These are phyloP conservation scores for Penicillium macrosclerotiorum DNA, from an alignment of 495 filamentous ascomycete genomes.

Conservation along the genomic window DNA sequence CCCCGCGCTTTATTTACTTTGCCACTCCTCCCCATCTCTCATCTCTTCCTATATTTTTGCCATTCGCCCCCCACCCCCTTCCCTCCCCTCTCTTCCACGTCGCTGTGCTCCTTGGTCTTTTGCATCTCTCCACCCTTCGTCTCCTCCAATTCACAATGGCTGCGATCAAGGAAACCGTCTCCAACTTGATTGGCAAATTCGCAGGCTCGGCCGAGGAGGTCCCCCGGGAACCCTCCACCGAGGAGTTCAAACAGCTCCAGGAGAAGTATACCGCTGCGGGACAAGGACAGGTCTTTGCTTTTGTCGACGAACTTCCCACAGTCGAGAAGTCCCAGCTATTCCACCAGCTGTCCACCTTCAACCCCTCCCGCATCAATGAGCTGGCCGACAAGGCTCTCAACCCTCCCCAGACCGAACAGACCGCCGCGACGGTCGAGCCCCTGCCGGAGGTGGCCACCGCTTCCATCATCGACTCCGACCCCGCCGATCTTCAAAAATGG, in stretches of 20 bases:
- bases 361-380: conserved; percentile 79
- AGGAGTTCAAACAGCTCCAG: conserved; percentile 71
- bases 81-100: not conserved
- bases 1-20: conserved; percentile 26
- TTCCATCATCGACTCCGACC: conserved; percentile 86
- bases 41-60: conserved; percentile 5
- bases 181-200: conserved; percentile 58
- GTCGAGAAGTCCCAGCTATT: conserved; percentile 76
- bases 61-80: conserved; percentile 1
- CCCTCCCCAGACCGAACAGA: conserved; percentile 57
- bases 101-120: not conserved
- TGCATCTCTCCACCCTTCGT: not conserved
- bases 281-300: conserved; percentile 90
- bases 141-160: conserved; percentile 35
- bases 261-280: conserved; percentile 73
- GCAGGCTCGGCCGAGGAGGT: conserved; percentile 45
- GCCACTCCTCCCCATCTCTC: conserved; percentile 4
- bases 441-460: conserved; percentile 85
- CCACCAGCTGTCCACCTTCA: conserved; percentile 75
- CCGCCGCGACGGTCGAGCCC: conserved; percentile 69
- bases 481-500: conserved; percentile 78
- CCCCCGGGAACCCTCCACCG: conserved; percentile 64
- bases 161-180: conserved; percentile 49
- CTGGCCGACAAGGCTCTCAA: conserved; percentile 78
- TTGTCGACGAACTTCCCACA: conserved; percentile 73